Evolutionary conservation across 1,139 yeast genomes (phyloP).

Genomic region (Saccharomycopsis phalli): DNA sequence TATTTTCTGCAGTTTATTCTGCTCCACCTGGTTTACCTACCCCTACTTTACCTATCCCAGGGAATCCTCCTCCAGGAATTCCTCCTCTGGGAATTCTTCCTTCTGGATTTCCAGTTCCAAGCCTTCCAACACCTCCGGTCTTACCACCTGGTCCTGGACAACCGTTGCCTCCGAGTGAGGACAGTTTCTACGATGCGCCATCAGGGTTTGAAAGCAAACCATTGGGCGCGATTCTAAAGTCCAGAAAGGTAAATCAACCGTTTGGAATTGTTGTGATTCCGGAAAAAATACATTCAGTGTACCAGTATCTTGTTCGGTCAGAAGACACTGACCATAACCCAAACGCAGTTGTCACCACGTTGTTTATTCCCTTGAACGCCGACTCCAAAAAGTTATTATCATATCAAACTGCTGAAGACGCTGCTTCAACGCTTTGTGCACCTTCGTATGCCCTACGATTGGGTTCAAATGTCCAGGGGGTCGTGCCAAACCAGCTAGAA

Average conservation of each 20-base stretch:
- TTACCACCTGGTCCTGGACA: neutral
- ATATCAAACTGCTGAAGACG: neutral
- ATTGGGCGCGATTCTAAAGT: neutral
- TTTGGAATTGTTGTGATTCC: neutral
- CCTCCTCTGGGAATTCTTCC: too few species aligned
- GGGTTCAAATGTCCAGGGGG: neutral
- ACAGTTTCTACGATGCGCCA: neutral
- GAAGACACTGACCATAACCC: neutral
- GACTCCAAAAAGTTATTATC: neutral
- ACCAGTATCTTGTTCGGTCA: neutral
- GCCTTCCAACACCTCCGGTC: neutral
- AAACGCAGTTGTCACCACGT: slow-evolving; percentile 2
- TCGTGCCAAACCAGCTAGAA: too few species aligned
- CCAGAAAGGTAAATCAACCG: neutral
- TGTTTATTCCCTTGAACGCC: slow-evolving; percentile 1
- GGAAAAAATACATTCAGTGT: too few species aligned
- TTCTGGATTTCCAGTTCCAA: too few species aligned
- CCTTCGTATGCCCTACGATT: neutral
- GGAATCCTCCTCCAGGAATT: too few species aligned
- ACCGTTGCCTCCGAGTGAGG: neutral
- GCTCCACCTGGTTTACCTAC: neutral
- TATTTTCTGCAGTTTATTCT: neutral
- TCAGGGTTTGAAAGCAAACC: neutral
- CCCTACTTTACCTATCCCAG: too few species aligned
- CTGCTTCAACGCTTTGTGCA: neutral